phyloP scores from a whole-genome alignment of 1,284 basidiomycete genomes.

The Volvariella volvacea region DNA sequence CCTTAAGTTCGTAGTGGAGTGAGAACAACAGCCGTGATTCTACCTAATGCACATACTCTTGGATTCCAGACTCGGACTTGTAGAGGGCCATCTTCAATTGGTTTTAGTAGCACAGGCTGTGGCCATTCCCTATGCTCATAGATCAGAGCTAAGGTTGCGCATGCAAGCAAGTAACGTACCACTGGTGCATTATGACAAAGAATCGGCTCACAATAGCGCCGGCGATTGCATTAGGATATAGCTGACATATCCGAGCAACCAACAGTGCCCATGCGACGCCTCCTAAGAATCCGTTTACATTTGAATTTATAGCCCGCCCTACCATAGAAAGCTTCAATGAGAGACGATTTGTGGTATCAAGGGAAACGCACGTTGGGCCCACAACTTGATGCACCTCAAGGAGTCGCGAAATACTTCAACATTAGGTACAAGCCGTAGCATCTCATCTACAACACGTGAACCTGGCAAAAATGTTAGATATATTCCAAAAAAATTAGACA shows the following conservation, averaged over 20 bases:
- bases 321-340: slow-evolving; percentile 7
- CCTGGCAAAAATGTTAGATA: slow-evolving; percentile 39
- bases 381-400: slow-evolving; percentile 93
- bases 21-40: too few species aligned
- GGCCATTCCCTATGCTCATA: slow-evolving; percentile 79
- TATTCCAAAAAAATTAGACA: not conserved
- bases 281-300: slow-evolving; percentile 96
- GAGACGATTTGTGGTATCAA: slow-evolving; percentile 10
- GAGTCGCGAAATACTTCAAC: slow-evolving; percentile 93
- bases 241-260: slow-evolving; percentile 96
- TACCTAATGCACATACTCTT: slow-evolving; percentile 57
- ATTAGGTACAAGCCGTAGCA: slow-evolving; percentile 92
- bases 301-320: slow-evolving; percentile 97
- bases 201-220: slow-evolving; percentile 96
- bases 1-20: slow-evolving; percentile 36
- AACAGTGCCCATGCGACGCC: slow-evolving; percentile 99
- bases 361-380: slow-evolving; percentile 81
- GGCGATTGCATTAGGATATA: slow-evolving; percentile 93
- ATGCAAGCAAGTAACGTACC: slow-evolving; percentile 45
- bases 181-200: slow-evolving; percentile 96
- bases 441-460: slow-evolving; percentile 95
- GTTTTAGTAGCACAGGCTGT: slow-evolving; percentile 92
- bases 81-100: slow-evolving; percentile 92
- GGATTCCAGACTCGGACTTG: slow-evolving; percentile 98
- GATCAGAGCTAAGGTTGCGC: not conserved